Conservation (phyloP, 2,329 filamentous ascomycete species). For the Alternaria gansuensis region DNA sequence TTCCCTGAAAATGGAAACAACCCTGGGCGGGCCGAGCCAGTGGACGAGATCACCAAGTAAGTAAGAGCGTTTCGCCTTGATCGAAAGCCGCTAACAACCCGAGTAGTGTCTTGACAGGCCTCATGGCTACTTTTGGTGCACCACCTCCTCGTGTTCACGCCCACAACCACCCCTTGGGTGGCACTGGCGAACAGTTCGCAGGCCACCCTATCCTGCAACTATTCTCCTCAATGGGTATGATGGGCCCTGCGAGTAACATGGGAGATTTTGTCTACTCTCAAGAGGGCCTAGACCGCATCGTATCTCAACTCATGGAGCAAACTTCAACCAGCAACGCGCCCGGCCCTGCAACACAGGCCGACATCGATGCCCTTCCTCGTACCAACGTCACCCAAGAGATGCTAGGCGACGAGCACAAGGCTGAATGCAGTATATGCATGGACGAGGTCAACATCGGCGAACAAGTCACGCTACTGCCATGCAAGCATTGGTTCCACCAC, state of each 20-base stretch:
- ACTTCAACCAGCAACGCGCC: slow-evolving; percentile 79
- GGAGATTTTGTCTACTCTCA: slow-evolving; percentile 91
- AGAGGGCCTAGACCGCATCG: slow-evolving; percentile 87
- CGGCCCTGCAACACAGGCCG: slow-evolving; percentile 78
- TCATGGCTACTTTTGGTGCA: slow-evolving; percentile 49
- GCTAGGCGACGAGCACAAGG: slow-evolving; percentile 71
- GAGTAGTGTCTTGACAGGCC: slow-evolving; percentile 43
- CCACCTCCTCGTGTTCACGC: slow-evolving; percentile 29
- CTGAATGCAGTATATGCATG: slow-evolving; percentile 95
- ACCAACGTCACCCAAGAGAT: slow-evolving; percentile 75
- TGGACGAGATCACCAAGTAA: slow-evolving; percentile 56
- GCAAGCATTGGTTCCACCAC: slow-evolving; percentile 93
- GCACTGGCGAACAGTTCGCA: slow-evolving; percentile 16
- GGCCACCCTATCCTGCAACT: slow-evolving; percentile 57
- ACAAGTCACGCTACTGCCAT: slow-evolving; percentile 80
- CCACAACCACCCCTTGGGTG: slow-evolving; percentile 20
- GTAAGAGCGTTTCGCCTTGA: slow-evolving; percentile 52
- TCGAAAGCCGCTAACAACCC: slow-evolving; percentile 25
- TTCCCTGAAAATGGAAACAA: slow-evolving; percentile 62
- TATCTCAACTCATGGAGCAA: slow-evolving; percentile 87
- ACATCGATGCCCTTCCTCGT: slow-evolving; percentile 77
- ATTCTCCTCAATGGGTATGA: slow-evolving; percentile 49
- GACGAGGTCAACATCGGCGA: slow-evolving; percentile 78
- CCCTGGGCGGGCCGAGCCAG: slow-evolving; percentile 58
- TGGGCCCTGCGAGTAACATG: slow-evolving; percentile 52